Base-by-base conservation (phyloP, 1,139 yeast genomes). In the Pichia sp. region DNA sequence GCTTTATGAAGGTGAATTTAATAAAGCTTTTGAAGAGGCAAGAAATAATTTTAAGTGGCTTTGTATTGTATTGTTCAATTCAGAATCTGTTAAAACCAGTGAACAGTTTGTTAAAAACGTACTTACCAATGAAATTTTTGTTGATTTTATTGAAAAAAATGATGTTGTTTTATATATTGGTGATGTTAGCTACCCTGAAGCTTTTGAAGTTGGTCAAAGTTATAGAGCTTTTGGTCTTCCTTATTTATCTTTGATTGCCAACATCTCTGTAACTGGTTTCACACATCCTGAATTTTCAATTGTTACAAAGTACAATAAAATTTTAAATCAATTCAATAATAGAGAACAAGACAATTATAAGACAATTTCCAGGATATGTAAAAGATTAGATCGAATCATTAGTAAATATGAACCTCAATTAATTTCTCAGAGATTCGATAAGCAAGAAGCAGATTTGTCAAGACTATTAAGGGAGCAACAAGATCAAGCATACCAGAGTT, bases 271-370 rank as follows among this genome's bases (percentile, higher is more conserved):
- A 41, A 69, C 69, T 45, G 80, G 79, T 1, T 63, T 70, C 4
- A 63, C 76, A 5, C 68, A 74, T 65, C 70, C 80, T 9, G 72
- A 78, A 27, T 78, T 79, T 81, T 75, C 82, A 5, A 59, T 76
- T 2, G 68, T 74, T 4, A 74, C 72, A 54, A 64, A 58, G 43
- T 53, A 53, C n/a, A 38, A 35, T 23, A 64, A 59, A 44, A 45
- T 52, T 16, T 55, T 62, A 40, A 59, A 54, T 16, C 16, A 32
- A 3, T 27, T 35, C 4, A 37, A n/a, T 24, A 27, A 22, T n/a
- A 16, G 24, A n/a, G 35, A 26, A n/a, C 16, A 22, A 13, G 26
- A 36, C 12, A 23, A 23, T 36, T 22, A 7, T 5, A 39, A 18
- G 9, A 27, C 40, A 9, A 41, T 25, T 15, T n/a, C 30, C 4